Percentiles rank a stretch among this genome's conserved stretches.
Evolutionary conservation across 163 green algal species (phyloP).

Genomic region (Botryococcus braunii): DNA sequence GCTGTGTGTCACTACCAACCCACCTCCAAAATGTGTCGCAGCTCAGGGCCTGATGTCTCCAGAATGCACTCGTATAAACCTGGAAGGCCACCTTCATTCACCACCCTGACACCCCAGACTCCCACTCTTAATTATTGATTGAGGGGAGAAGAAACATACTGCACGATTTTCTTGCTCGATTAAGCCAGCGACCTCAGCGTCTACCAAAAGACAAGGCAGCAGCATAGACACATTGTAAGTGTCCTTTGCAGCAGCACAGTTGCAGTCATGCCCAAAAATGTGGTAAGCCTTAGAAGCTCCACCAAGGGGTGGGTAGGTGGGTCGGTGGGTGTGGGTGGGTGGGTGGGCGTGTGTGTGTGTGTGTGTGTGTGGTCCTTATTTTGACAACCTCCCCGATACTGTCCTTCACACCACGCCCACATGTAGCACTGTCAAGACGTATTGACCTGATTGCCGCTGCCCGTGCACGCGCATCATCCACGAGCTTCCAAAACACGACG

Average conservation of each 20-base stretch:
- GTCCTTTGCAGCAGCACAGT: neutral
- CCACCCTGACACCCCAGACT: too few relatives aligned
- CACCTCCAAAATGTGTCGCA: slow-evolving; percentile 26
- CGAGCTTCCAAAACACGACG: slow-evolving; percentile 10
- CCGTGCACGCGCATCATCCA: slow-evolving; percentile 7
- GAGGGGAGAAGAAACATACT: too few relatives aligned
- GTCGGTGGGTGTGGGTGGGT: too few relatives aligned
- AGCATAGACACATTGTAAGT: neutral
- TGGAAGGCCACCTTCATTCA: slow-evolving; percentile 52
- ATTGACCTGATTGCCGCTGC: slow-evolving; percentile 13
- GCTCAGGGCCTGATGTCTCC: slow-evolving; percentile 34
- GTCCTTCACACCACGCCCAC: slow-evolving; percentile 7
- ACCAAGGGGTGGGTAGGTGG: neutral
- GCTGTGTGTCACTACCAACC: slow-evolving; percentile 9
- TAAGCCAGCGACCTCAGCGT: neutral
- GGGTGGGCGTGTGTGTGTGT: too few relatives aligned
- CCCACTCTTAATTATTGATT: too few relatives aligned
- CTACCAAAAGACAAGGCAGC: neutral
- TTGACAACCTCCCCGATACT: too few relatives aligned
- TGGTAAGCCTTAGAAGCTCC: neutral
- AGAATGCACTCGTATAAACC: slow-evolving; percentile 61
- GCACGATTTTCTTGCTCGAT: neutral
- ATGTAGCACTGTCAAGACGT: slow-evolving; percentile 11
- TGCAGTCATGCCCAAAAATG: neutral
- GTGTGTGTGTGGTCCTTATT: too few relatives aligned